phyloP scores from a whole-genome alignment of 2,329 filamentous ascomycete genomes.

The Hypoxylon sp. region DNA sequence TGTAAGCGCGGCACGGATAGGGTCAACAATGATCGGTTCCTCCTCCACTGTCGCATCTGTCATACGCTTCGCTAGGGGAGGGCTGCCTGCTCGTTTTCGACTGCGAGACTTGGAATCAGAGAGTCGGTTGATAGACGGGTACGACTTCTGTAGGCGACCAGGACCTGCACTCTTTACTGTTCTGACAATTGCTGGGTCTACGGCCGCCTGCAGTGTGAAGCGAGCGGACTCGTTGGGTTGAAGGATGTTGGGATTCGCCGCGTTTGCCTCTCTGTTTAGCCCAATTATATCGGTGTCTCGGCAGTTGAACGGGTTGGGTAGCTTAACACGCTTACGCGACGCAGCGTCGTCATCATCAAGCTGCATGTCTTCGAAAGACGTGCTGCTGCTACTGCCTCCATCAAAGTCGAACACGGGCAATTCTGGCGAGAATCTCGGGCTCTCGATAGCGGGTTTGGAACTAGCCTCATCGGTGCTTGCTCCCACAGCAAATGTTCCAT shows the following conservation, averaged over 20 bases:
- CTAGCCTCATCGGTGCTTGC: constrained; percentile 37
- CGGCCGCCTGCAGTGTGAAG: constrained; percentile 39
- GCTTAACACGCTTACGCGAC: constrained; percentile 56
- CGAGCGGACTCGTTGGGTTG: constrained; percentile 36
- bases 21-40: constrained; percentile 60
- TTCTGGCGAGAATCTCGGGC: constrained; percentile 40
- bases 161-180: constrained; percentile 29
- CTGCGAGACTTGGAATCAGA: constrained; percentile 56
- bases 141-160: constrained; percentile 51
- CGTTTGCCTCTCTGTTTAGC: constrained; percentile 29
- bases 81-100: constrained; percentile 48
- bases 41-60: constrained; percentile 48
- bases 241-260: constrained; percentile 28
- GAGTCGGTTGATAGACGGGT: constrained; percentile 56
- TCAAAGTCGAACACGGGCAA: constrained; percentile 49
- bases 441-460: constrained; percentile 9
- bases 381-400: constrained; percentile 37
- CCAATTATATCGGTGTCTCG: constrained; percentile 16
- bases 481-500: constrained; percentile 29
- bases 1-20: constrained; percentile 69
- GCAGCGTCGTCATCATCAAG: constrained; percentile 49
- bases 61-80: constrained; percentile 47
- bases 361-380: constrained; percentile 45
- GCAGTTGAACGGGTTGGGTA: constrained; percentile 47
- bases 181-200: constrained; percentile 44